A percentile compares a stretch with the other conserved stretches of the same genome.
Evolutionary conservation across 495 filamentous ascomycete genomes (phyloP).

Genomic region (Xylaria scruposa): DNA sequence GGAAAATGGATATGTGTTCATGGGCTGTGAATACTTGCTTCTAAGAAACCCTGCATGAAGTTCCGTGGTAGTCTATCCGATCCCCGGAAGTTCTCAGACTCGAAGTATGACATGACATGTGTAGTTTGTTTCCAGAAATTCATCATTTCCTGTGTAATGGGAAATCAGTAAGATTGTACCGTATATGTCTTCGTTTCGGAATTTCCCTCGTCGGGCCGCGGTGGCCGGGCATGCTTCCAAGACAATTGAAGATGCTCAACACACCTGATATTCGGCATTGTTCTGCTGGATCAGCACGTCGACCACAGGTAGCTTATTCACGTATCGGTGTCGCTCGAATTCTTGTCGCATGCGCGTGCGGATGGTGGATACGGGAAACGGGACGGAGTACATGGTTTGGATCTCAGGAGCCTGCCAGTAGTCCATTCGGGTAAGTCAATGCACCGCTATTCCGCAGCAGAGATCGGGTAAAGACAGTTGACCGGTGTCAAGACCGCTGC

Average conservation of each 20-base stretch:
- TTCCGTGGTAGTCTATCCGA: constrained; percentile 81
- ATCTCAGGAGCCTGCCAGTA: constrained; percentile 83
- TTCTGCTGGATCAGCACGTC: constrained; percentile 89
- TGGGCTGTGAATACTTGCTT: constrained; percentile 59
- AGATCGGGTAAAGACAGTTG: not conserved
- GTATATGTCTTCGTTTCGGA: not conserved
- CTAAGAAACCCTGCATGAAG: constrained; percentile 93
- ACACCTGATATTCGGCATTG: constrained; percentile 85
- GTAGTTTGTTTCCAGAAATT: constrained; percentile 99
- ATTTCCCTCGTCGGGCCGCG: constrained; percentile 23
- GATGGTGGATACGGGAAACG: constrained; percentile 83
- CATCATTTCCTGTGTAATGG: constrained; percentile 78
- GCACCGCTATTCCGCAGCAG: not conserved
- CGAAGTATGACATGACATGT: constrained; percentile 97
- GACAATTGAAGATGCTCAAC: constrained; percentile 28
- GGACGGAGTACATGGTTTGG: constrained; percentile 92
- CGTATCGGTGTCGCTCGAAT: constrained; percentile 94
- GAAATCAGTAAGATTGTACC: constrained; percentile 1
- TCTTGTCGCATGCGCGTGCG: constrained; percentile 96
- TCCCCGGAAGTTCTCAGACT: constrained; percentile 73
- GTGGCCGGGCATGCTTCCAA: constrained; percentile 37
- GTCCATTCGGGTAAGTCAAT: constrained; percentile 24
- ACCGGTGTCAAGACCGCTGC: not conserved
- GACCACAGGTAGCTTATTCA: constrained; percentile 83
- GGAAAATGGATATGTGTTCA: constrained; percentile 2